Evolutionary conservation across 2,329 filamentous ascomycete species (phyloP).

Genomic region (Diplodia corticola): DNA sequence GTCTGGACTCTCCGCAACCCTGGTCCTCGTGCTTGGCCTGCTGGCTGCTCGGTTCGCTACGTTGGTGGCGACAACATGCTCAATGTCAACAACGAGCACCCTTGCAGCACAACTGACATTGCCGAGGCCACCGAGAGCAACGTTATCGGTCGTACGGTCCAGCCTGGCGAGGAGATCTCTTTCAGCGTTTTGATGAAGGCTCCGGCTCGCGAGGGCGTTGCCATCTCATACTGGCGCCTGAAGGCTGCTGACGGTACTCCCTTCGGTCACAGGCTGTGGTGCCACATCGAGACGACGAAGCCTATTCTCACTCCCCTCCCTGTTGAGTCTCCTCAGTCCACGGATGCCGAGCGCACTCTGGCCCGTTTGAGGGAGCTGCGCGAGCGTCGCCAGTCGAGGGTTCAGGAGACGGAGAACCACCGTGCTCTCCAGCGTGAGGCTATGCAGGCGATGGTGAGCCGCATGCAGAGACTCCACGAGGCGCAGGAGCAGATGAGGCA

Average conservation of each 20-base stretch:
- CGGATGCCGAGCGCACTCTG: constrained; percentile 19
- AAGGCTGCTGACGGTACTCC: constrained; percentile 76
- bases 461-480: constrained; percentile 34
- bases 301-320: constrained; percentile 4
- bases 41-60: constrained; percentile 85
- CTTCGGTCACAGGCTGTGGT: constrained; percentile 95
- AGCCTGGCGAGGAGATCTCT: constrained; percentile 70
- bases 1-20: constrained; percentile 90
- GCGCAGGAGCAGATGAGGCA: constrained; percentile 23
- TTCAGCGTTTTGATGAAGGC: constrained; percentile 87
- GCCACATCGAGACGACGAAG: constrained; percentile 70
- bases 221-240: constrained; percentile 95
- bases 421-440: constrained; percentile 28
- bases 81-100: constrained; percentile 76
- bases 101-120: constrained; percentile 75
- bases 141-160: constrained; percentile 66
- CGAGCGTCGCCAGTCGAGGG: constrained; percentile 18
- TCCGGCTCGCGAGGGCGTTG: constrained; percentile 71
- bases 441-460: constrained; percentile 29
- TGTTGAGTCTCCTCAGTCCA: constrained; percentile 18
- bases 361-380: constrained; percentile 18
- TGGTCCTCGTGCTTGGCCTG: constrained; percentile 77
- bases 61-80: constrained; percentile 97
- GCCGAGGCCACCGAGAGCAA: constrained; percentile 81
- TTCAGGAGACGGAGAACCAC: constrained; percentile 24